Conservation (phyloP, 2,329 filamentous ascomycete species). For the Talaromyces sp. region DNA sequence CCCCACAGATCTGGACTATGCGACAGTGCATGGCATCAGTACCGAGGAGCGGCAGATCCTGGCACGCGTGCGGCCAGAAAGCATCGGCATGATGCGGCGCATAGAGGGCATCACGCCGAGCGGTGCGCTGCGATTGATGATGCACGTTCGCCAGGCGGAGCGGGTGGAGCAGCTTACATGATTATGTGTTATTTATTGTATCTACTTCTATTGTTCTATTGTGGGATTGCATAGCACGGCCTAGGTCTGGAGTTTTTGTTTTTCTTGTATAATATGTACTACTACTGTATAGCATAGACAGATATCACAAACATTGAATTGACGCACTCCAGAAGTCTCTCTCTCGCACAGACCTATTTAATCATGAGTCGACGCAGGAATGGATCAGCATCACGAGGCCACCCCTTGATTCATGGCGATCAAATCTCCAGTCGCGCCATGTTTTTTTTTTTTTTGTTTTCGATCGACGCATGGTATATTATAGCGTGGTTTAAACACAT, state of each 20-base stretch:
- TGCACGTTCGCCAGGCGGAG: conserved; percentile 30
- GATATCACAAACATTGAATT: background rate
- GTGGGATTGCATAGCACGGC: background rate
- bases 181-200: background rate
- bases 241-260: background rate
- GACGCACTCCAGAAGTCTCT: too few relatives aligned
- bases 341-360: background rate
- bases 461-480: too few relatives aligned
- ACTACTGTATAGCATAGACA: background rate
- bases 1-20: conserved; percentile 71
- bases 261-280: background rate
- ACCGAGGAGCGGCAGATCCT: conserved; percentile 71
- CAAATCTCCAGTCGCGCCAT: background rate
- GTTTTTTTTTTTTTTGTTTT: too few relatives aligned
- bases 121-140: conserved; percentile 39
- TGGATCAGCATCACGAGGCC: background rate
- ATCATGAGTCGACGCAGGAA: background rate
- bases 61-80: conserved; percentile 68
- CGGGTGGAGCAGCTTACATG: background rate
- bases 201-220: background rate
- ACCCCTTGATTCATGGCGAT: background rate
- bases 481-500: background rate
- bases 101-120: conserved; percentile 65
- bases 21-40: conserved; percentile 65
- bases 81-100: conserved; percentile 77